Conservation (phyloP, 345 rosid species). For the Pistacia vera region DNA sequence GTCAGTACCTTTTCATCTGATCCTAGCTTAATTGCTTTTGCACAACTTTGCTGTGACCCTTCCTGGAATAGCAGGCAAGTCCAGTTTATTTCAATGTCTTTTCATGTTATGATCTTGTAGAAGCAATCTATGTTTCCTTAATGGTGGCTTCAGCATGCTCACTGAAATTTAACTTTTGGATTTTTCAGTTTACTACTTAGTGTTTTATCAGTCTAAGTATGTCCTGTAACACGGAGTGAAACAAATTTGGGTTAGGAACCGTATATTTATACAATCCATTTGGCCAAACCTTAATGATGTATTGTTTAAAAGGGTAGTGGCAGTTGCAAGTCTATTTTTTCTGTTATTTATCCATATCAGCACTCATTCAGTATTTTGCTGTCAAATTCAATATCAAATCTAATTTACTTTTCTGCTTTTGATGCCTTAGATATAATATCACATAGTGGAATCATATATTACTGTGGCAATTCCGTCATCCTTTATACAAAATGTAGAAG, state of each 20-base stretch:
- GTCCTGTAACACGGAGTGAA: background rate
- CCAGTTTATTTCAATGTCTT: background rate
- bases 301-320: background rate
- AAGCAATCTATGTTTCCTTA: background rate
- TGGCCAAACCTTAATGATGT: background rate
- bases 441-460: background rate
- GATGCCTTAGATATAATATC: background rate
- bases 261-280: background rate
- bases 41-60: conserved; percentile 84
- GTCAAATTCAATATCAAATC: background rate
- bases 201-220: background rate
- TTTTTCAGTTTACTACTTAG: background rate
- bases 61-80: conserved; percentile 81
- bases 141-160: too few species aligned
- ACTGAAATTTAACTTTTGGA: too few species aligned
- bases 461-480: background rate
- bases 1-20: conserved; percentile 95
- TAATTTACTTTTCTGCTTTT: background rate
- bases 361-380: background rate
- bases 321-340: background rate
- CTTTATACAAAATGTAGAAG: background rate
- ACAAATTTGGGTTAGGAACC: background rate
- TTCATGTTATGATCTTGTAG: background rate
- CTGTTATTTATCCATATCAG: background rate
- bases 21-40: conserved; percentile 94